Base-by-base conservation (phyloP, 176 grass and related monocot genomes). In the Carex pumila region DNA sequence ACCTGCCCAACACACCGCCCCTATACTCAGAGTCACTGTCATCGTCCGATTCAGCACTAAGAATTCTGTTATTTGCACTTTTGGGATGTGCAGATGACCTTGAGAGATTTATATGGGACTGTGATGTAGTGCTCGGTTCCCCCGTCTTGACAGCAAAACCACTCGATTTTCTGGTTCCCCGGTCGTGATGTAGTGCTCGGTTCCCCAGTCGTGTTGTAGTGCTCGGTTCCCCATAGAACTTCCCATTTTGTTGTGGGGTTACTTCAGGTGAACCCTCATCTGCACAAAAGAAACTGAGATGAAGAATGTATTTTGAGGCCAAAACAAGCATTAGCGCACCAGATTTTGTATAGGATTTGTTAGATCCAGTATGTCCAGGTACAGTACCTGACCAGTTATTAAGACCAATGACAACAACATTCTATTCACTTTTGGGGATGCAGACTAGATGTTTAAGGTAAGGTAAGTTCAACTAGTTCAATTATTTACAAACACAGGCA, bases 1-100 rank as follows among this genome's bases (percentile, higher is more conserved):
- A 88, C 36, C 50, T 81, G 57, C 63, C 57, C 14, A 85, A 62
- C 7, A 70, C 58, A 32, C 83, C 47, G 37, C 67, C 65, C 18
- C 25, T 65, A 60, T 64, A 89, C 64, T 93, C 92, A 59, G 89
- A 60, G 80, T 95, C 93, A 84, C 92, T 91, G 29, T 86, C 86
- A 41, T 92, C 92, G 15, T 79, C 66, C 36, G 49, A 57, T 79
- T 90, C 82, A 39, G 39, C n/a, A 45, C 11, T 43, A 30, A 14
- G 29, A 41, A 31, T 6, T 55, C 49, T 18, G 6, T 55, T 55
- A 17, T 52, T 53, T 55, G 50, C 12, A 25, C 72, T 77, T 77
- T 50, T 77, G 72, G 72, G 72, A 5, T 56, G 30, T 15, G 12
- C 31, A 77, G 72, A 77, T 56, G 72, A 56, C 49, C 13, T 56